Base-by-base conservation (phyloP, 495 filamentous ascomycete species). In the Gamarada debralockiae region DNA sequence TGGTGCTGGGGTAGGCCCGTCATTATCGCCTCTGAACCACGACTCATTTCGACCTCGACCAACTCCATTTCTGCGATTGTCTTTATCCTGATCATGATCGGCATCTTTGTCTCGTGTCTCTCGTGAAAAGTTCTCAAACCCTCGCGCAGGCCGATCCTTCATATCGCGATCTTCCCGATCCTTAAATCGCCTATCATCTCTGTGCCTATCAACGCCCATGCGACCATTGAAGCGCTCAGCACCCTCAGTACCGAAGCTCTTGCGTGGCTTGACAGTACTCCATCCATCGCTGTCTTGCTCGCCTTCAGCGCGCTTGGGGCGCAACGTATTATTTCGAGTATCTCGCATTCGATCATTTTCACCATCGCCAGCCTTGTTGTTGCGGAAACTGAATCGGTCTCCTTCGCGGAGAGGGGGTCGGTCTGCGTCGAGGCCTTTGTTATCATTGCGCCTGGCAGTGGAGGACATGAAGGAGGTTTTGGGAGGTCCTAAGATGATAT, bases 401-500 rank as follows among this genome's bases (percentile, higher is more conserved):
- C 79, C 57, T 43, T 86, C 82, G 20, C 67, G 56, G 36, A 76
- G 71, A 17, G 65, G 53, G 9, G 71, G 55, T 65, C 80, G 66
- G 52, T 84, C 73, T 69, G 75, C 63, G 60, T 84, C 67, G 59
- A 66, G 80, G 54, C 50, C 65, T 72, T 74, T 81, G 73, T 38
- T 45, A n/a, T 52, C 70, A 70, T 74, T 78, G 68, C 81, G 66
- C 56, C 69, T 57, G 25, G 77, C 70, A 40, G 87, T 89, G 14
- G 89, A 84, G 9, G 92, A 96, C 52, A 88, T 84, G 67, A 97
- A 96, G 24, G 82, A 82, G 22, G 81, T 89, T 58, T 91, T 90
- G 1, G 92, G 90, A 25, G 92, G 92, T 27, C 90, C 91, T 34
- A 96, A 86, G 56, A 95, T 76, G 50, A 95, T 90, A 52, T 96